Conservation (phyloP, 2,329 filamentous ascomycete species). For the Colletotrichum musicola region DNA sequence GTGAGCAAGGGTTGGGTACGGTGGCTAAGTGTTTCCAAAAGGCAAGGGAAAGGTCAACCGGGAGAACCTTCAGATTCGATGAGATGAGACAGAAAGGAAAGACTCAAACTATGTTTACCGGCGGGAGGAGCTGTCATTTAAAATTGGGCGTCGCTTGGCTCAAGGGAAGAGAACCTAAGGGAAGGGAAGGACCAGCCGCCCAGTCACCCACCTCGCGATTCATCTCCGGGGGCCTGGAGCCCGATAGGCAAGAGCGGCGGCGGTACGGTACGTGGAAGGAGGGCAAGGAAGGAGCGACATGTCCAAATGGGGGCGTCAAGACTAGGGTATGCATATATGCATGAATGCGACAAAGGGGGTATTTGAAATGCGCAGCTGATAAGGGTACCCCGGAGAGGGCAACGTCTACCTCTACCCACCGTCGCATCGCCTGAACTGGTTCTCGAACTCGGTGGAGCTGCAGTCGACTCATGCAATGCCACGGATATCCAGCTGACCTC, state of each 20-base stretch:
- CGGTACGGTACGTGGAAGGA: slow-evolving; percentile 28
- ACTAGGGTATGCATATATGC: slow-evolving; percentile 8
- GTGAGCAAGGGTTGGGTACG: slow-evolving; percentile 21
- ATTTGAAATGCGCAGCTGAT: slow-evolving; percentile 6
- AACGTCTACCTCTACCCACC: slow-evolving; percentile 4
- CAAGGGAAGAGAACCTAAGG: slow-evolving; percentile 12
- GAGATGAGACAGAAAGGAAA: slow-evolving; percentile 13
- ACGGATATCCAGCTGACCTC: slow-evolving; percentile 27
- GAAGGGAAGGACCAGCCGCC: slow-evolving; percentile 4
- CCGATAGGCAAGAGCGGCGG: slow-evolving; percentile 36
- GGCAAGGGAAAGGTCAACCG: slow-evolving; percentile 8
- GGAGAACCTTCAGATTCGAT: slow-evolving; percentile 7
- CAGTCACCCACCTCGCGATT: slow-evolving; percentile 24
- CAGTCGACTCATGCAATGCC: slow-evolving; percentile 33
- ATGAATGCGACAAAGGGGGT: slow-evolving; percentile 11
- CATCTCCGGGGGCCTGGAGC: slow-evolving; percentile 21
- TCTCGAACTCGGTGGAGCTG: slow-evolving; percentile 4
- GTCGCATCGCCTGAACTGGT: slow-evolving; percentile 21
- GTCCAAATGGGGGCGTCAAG: slow-evolving; percentile 28
- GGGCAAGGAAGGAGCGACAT: slow-evolving; percentile 24
- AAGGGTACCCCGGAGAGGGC: slow-evolving; percentile 32
- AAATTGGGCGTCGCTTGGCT: slow-evolving; percentile 28
- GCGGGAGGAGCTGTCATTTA: slow-evolving; percentile 35
- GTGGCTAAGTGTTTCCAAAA: background rate
- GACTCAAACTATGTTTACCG: background rate